Conservation (phyloP, 148 eudicot species). For the Hydrangea macrophylla region DNA sequence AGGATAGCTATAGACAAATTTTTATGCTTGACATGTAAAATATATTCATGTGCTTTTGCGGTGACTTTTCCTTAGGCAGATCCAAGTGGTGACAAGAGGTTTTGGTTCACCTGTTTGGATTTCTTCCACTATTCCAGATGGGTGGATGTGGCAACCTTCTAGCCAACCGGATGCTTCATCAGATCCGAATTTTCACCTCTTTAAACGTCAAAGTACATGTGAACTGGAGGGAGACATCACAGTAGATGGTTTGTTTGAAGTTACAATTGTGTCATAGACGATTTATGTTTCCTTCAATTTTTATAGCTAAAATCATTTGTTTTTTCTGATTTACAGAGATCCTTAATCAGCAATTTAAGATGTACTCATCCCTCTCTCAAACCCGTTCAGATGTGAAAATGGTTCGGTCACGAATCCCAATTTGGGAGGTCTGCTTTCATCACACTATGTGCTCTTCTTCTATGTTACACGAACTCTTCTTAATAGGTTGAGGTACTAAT, state of each 20-base stretch:
- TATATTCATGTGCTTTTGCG: background rate
- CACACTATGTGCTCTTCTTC: slow-evolving; percentile 5
- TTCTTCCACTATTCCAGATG: slow-evolving; percentile 65
- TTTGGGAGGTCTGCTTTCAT: slow-evolving; percentile 79
- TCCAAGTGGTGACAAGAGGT: slow-evolving; percentile 27
- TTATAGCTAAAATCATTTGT: background rate
- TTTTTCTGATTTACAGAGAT: slow-evolving; percentile 49
- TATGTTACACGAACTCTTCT: too few relatives aligned
- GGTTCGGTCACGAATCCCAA: slow-evolving; percentile 95
- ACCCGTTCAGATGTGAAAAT: slow-evolving; percentile 64
- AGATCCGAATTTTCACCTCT: slow-evolving; percentile 20
- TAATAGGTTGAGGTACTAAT: too few relatives aligned
- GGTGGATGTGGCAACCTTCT: slow-evolving; percentile 69
- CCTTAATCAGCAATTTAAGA: slow-evolving; percentile 68
- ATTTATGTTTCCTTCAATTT: background rate
- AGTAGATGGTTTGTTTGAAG: slow-evolving; percentile 57
- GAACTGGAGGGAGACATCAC: slow-evolving; percentile 87
- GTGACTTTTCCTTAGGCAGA: slow-evolving; percentile 55
- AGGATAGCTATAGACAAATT: background rate
- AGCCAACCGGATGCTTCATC: slow-evolving; percentile 40
- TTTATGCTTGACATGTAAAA: background rate
- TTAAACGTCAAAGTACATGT: slow-evolving; percentile 72
- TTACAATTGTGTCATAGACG: background rate
- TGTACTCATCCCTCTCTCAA: slow-evolving; percentile 82
- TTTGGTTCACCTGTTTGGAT: slow-evolving; percentile 52